Conservation (phyloP, 2,329 filamentous ascomycete genomes). For the Aspergillus alliaceus region DNA sequence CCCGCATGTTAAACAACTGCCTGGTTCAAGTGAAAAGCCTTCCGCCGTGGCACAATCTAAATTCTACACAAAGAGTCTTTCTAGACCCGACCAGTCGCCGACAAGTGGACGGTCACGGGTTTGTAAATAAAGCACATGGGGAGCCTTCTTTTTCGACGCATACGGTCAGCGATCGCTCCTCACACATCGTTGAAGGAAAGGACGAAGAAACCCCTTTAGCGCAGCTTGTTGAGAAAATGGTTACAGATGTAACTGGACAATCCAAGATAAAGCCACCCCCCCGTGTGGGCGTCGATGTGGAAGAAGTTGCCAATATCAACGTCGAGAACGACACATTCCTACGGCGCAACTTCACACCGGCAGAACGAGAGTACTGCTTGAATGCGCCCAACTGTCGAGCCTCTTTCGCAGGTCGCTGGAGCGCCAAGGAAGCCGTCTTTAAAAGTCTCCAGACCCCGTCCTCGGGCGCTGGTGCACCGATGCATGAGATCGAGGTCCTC, state of each 20-base stretch:
- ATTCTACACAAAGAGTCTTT: conserved; percentile 12
- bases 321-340: conserved; percentile 91
- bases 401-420: conserved; percentile 65
- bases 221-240: conserved; percentile 10
- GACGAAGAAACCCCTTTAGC: neutral
- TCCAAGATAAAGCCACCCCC: neutral
- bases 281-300: conserved; percentile 37
- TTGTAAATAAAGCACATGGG: neutral
- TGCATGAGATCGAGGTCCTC: conserved; percentile 18
- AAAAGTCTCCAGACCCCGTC: conserved; percentile 17
- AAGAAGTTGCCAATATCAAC: conserved; percentile 82
- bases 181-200: neutral
- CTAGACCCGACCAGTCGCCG: conserved; percentile 16
- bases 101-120: neutral
- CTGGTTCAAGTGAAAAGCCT: conserved; percentile 18
- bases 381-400: conserved; percentile 76
- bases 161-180: neutral
- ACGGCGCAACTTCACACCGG: conserved; percentile 85
- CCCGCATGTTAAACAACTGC: conserved; percentile 11
- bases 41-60: conserved; percentile 14
- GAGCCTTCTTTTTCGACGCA: neutral
- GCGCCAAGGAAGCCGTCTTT: conserved; percentile 57
- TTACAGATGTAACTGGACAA: neutral
- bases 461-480: conserved; percentile 10
- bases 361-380: conserved; percentile 82